A percentile compares a stretch with the other conserved stretches of the same genome.
Conservation (phyloP, 345 rosid genomes). For the Hibiscus tridactylites region DNA sequence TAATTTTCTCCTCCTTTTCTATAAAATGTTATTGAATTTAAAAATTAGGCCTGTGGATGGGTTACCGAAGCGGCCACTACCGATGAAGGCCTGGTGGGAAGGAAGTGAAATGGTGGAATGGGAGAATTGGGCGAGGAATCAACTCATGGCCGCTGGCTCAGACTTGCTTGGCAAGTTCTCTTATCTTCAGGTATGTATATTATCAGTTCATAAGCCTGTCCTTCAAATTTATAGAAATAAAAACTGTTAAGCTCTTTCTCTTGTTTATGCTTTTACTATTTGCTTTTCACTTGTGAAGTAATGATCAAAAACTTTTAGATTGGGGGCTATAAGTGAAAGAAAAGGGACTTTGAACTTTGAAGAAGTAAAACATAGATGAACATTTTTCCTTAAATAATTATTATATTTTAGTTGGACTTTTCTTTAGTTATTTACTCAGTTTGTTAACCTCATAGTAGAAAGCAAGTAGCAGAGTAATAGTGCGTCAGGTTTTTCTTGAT, state of each 20-base stretch:
- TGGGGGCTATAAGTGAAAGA: neutral
- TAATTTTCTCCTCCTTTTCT: neutral
- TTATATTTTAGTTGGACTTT: neutral
- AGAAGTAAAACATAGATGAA: neutral
- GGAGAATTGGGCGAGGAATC: constrained; percentile 80
- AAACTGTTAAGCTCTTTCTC: neutral
- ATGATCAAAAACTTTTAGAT: neutral
- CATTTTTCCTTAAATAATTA: neutral
- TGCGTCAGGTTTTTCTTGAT: neutral
- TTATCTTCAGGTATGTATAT: constrained; percentile 58
- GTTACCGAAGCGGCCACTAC: constrained; percentile 36
- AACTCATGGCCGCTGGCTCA: constrained; percentile 73
- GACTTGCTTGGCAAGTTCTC: constrained; percentile 79
- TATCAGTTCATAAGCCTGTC: neutral
- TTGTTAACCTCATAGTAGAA: neutral
- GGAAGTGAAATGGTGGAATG: constrained; percentile 37
- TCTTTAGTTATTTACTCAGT: neutral
- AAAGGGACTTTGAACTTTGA: neutral
- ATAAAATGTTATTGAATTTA: neutral
- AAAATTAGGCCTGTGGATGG: constrained; percentile 43
- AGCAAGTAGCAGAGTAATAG: neutral
- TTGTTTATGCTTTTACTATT: neutral
- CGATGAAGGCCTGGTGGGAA: constrained; percentile 29
- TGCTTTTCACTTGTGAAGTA: neutral
- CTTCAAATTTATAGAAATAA: neutral